phyloP scores from a whole-genome alignment of 495 filamentous ascomycete genomes.

The Evansstolkia leycettana region DNA sequence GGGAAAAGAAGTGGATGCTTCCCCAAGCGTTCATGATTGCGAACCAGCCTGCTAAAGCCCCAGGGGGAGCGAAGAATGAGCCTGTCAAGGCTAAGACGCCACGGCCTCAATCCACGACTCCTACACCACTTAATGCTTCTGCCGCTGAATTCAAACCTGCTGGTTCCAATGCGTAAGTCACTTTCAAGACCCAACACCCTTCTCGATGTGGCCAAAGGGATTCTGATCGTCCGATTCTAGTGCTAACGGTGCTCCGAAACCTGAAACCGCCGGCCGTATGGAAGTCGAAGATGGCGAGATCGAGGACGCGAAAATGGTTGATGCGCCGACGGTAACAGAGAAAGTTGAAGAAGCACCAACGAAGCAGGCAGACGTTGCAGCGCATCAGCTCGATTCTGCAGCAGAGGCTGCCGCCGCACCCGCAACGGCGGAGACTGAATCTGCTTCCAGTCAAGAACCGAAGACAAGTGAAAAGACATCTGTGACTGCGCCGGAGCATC shows the following conservation, averaged over 20 bases:
- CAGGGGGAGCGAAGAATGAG: slow-evolving; percentile 13
- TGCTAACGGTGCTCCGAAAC: slow-evolving; percentile 17
- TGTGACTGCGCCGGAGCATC: slow-evolving; percentile 1
- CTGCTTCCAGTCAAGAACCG: slow-evolving; percentile 5
- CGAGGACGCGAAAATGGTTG: slow-evolving; percentile 47
- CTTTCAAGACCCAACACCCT: not conserved
- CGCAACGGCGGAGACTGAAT: slow-evolving; percentile 1
- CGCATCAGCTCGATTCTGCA: slow-evolving; percentile 5
- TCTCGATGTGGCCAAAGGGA: not conserved
- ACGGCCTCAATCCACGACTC: slow-evolving; percentile 19
- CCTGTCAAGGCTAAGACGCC: slow-evolving; percentile 27
- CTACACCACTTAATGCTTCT: slow-evolving; percentile 31
- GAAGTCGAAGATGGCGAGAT: slow-evolving; percentile 77
- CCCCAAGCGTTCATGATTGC: slow-evolving; percentile 58
- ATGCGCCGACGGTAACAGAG: slow-evolving; percentile 12
- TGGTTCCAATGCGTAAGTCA: slow-evolving; percentile 27
- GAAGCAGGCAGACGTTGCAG: slow-evolving; percentile 4
- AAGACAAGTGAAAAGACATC: slow-evolving; percentile 7
- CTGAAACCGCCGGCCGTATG: slow-evolving; percentile 15
- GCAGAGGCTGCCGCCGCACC: slow-evolving; percentile 1
- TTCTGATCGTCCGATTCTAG: slow-evolving; percentile 14
- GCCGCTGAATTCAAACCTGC: slow-evolving; percentile 37
- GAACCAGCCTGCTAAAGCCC: slow-evolving; percentile 4
- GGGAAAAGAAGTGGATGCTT: slow-evolving; percentile 72
- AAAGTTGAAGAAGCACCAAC: slow-evolving; percentile 3